These are phyloP conservation scores for Aquilaria agallochum DNA, from an alignment of 441 rosid genomes.

Conservation along the genomic window DNA sequence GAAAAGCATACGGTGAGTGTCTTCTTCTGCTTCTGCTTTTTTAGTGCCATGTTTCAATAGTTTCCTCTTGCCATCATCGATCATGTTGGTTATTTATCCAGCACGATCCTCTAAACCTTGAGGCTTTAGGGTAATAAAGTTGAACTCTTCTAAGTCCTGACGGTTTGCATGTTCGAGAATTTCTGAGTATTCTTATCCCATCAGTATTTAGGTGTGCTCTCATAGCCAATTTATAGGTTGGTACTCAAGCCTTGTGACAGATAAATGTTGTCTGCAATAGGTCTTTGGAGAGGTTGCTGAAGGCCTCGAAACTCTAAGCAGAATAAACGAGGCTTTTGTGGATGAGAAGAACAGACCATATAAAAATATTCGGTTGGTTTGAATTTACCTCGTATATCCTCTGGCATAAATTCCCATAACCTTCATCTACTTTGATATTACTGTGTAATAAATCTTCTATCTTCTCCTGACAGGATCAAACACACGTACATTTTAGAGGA, in stretches of 20 bases:
- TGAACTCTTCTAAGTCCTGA: background rate
- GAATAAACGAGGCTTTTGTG: conserved; percentile 90
- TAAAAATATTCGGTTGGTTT: conserved; percentile 67
- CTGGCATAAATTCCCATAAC: conserved; percentile 1
- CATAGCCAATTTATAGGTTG: background rate
- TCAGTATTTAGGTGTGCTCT: background rate
- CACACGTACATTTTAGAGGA: conserved; percentile 78
- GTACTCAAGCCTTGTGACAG: background rate
- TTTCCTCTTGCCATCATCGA: background rate
- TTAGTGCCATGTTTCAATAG: background rate
- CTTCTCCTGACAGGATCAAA: conserved; percentile 55
- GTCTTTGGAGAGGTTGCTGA: conserved; percentile 97
- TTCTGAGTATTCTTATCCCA: background rate
- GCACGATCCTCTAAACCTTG: too few relatives aligned
- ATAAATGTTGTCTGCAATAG: conserved; percentile 25
- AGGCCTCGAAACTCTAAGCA: conserved; percentile 77
- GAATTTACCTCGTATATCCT: conserved; percentile 7
- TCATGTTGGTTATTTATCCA: too few relatives aligned
- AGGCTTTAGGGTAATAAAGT: background rate
- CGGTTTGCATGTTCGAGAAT: background rate
- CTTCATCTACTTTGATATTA: conserved; percentile 2
- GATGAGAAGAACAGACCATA: conserved; percentile 82
- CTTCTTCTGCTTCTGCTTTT: background rate
- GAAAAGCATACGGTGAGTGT: conserved; percentile 92
- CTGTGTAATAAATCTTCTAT: conserved; percentile 3